Evolutionary conservation across 2,329 filamentous ascomycete genomes (phyloP).

Genomic region (Neonectria magnoliae): DNA sequence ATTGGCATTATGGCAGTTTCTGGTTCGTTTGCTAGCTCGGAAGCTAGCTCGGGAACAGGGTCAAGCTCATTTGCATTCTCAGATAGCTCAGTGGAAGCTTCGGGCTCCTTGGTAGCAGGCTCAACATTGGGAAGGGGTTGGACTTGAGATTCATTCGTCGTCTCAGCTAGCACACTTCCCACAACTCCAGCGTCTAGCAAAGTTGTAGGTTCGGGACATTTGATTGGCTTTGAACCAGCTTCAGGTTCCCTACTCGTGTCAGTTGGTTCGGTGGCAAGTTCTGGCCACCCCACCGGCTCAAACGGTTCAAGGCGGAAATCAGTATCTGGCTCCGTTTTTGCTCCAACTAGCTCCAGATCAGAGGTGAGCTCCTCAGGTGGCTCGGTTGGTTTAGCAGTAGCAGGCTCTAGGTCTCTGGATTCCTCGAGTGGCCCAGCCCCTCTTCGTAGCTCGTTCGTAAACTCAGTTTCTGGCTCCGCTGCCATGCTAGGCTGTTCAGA

Average conservation of each 20-base stretch:
- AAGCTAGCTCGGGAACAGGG: background rate
- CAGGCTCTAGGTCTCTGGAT: background rate
- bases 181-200: background rate
- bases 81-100: background rate
- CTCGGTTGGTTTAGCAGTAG: background rate
- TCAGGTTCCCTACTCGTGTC: background rate
- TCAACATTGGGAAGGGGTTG: background rate
- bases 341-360: background rate
- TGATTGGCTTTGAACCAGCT: slow-evolving; percentile 2
- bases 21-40: background rate
- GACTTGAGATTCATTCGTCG: background rate
- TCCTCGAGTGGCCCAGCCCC: background rate
- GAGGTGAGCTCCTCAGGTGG: background rate
- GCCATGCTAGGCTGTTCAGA: background rate
- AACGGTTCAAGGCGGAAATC: background rate
- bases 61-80: background rate
- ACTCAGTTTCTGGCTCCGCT: background rate
- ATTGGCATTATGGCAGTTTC: slow-evolving; percentile 2
- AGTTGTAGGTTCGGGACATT: background rate
- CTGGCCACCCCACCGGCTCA: background rate
- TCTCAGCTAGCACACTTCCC: background rate
- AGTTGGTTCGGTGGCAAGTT: background rate
- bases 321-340: background rate
- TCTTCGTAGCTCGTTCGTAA: background rate
- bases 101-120: background rate